Percentiles rank a stretch among this genome's conserved stretches.
phyloP scores from a whole-genome alignment of 352 stramenopile genomes.

The Phytophthora megakarya region DNA sequence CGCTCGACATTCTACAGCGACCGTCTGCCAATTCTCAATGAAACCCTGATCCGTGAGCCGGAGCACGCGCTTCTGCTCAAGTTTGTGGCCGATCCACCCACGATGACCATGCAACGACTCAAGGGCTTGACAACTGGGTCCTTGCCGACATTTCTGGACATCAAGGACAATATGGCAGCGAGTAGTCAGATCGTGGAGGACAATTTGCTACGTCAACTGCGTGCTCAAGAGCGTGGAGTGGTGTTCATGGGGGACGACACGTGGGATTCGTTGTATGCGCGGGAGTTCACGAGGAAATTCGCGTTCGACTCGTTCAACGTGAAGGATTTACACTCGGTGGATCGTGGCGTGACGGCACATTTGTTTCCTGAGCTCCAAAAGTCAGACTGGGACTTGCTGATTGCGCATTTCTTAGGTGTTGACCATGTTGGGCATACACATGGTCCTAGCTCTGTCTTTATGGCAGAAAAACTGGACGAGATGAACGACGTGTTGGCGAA shows the following conservation, averaged over 20 bases:
- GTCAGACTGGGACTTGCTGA: conserved; percentile 79
- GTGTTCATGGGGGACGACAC: conserved; percentile 99
- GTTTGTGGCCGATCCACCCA: conserved; percentile 97
- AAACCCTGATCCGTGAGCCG: conserved; percentile 55
- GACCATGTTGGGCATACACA: conserved; percentile 99
- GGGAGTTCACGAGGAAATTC: conserved; percentile 91
- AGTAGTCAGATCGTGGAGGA: conserved; percentile 94
- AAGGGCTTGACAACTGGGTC: conserved; percentile 97
- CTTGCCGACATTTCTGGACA: conserved; percentile 98
- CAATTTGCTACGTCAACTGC: conserved; percentile 93
- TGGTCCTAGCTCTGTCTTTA: conserved; percentile 92
- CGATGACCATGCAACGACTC: conserved; percentile 98
- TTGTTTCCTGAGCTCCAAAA: conserved; percentile 76
- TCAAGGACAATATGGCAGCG: conserved; percentile 94
- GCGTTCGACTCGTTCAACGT: conserved; percentile 98
- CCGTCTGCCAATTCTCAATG: conserved; percentile 83
- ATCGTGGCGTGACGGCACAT: conserved; percentile 90
- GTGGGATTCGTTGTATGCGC: conserved; percentile 95
- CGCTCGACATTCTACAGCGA: conserved; percentile 74
- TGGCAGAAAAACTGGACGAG: conserved; percentile 95
- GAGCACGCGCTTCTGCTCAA: conserved; percentile 84
- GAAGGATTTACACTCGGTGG: conserved; percentile 97
- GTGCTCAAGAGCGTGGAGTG: conserved; percentile 57
- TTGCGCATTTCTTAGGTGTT: conserved; percentile 92
- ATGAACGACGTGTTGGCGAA: conserved; percentile 93